Base-by-base conservation (phyloP, 2,329 filamentous ascomycete species). In the Bipolaris cookei region DNA sequence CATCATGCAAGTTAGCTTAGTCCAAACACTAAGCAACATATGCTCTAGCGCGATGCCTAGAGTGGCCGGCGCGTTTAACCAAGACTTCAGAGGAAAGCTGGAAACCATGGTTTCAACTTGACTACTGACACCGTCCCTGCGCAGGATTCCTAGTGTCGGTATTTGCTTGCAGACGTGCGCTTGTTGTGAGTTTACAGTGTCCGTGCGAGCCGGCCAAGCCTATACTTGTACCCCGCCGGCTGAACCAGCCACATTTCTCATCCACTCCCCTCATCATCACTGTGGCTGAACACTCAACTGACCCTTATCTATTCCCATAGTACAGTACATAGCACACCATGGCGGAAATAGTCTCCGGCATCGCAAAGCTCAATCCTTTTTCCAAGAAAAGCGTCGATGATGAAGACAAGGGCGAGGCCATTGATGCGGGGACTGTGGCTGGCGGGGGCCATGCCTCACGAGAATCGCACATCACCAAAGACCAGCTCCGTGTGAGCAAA, bases 371-470 rank as follows among this genome's bases (percentile, higher is more conserved):
- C 16, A 73, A 65, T 45, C 72, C 70, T 1, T 76, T 76, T 54
- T 66, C 70, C 11, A 73, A 69, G n/a, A 73, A 67, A 39, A 54
- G 52, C 20, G 61, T 69, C 38, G 72, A 74, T 37, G 81, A 82
- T 54, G 80, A 83, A 37, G 84, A 86, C 38, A 82, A 86, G 28
- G 84, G 84, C 54, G 82, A 86, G 56, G 78, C 78, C 46, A 81
- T 85, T 58, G 82, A 84, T 62, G 68, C 64, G 25, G 68, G 72
- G 28, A 77, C 76, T 4, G 73, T 88, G 10, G 87, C 84, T 1
- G 85, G 86, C 30, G 85, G 86, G n/a, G 85, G 85, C 42, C 85
- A 85, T 69, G 79, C 79, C 51, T 76, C 77, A n/a, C 80, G 81
- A 35, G 72, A 76, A 49, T 81, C 80, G 11, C 75, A 78, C 30